Conservation (phyloP, 495 filamentous ascomycete genomes). For the Podospora australis region DNA sequence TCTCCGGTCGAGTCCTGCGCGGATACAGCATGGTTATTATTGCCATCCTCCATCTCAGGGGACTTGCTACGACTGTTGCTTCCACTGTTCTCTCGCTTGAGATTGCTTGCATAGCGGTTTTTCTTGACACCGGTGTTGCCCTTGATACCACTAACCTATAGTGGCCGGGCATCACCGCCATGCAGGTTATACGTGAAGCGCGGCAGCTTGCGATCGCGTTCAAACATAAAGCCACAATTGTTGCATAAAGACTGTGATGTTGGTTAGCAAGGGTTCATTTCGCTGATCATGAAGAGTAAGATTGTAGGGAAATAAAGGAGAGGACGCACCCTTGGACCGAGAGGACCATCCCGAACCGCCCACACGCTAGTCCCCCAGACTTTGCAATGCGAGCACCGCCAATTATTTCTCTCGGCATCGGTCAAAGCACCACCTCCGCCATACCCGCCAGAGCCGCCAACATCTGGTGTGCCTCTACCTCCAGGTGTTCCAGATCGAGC, state of each 20-base stretch:
- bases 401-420: slow-evolving; percentile 75
- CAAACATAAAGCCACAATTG: slow-evolving; percentile 86
- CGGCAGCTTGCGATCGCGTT: slow-evolving; percentile 77
- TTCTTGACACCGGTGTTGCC: no score
- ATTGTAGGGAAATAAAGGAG: not conserved
- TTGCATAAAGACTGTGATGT: slow-evolving; percentile 73
- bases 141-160: slow-evolving; percentile 21
- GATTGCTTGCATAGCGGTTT: no score
- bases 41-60: no score
- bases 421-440: slow-evolving; percentile 61
- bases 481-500: slow-evolving; percentile 62
- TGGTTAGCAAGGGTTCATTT: slow-evolving; percentile 5
- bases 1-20: no score
- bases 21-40: no score
- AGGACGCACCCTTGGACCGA: slow-evolving; percentile 68
- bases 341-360: slow-evolving; percentile 88
- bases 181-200: slow-evolving; percentile 80
- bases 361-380: slow-evolving; percentile 87
- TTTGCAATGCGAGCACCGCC: slow-evolving; percentile 86
- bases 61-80: not conserved
- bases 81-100: not conserved
- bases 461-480: slow-evolving; percentile 67
- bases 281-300: not conserved
- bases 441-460: slow-evolving; percentile 56
- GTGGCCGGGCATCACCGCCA: slow-evolving; percentile 30